Conservation (phyloP, 192 early-diverging fungal species). For the Podila horticola region DNA sequence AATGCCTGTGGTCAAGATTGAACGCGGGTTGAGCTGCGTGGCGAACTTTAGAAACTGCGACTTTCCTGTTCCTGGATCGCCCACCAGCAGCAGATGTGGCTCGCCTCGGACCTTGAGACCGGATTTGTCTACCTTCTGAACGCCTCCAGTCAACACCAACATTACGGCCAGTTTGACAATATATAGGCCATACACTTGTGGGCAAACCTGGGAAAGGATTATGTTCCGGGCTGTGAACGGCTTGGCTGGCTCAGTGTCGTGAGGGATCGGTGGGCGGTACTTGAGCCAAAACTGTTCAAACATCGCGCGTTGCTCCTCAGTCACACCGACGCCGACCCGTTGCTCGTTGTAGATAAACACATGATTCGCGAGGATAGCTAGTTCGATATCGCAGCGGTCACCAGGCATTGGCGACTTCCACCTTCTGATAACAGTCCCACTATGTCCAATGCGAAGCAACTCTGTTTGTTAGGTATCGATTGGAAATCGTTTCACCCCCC, state of each 20-base stretch:
- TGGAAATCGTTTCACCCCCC: background rate
- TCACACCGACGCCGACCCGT: constrained; percentile 52
- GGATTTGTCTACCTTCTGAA: constrained; percentile 59
- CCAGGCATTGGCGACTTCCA: constrained; percentile 60
- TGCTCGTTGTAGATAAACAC: constrained; percentile 70
- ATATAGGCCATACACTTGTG: constrained; percentile 76
- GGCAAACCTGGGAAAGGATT: constrained; percentile 71
- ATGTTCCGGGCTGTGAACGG: constrained; percentile 61
- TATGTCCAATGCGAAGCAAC: constrained; percentile 5
- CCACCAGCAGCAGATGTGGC: constrained; percentile 77
- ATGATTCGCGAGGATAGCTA: constrained; percentile 71
- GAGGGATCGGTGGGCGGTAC: constrained; percentile 17
- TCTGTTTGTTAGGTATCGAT: background rate
- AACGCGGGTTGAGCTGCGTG: constrained; percentile 67
- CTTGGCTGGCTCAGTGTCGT: background rate
- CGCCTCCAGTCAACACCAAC: constrained; percentile 77
- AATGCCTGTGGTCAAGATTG: constrained; percentile 81
- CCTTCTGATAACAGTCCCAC: constrained; percentile 68
- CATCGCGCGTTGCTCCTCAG: constrained; percentile 63
- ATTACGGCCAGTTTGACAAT: constrained; percentile 78
- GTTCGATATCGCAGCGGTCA: constrained; percentile 70
- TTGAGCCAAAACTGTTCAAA: constrained; percentile 70
- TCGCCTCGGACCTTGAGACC: constrained; percentile 79
- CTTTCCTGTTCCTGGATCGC: constrained; percentile 84
- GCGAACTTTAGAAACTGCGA: constrained; percentile 85